Evolutionary conservation across 768 basidiomycete species (phyloP), one percentile per base, ranked within the genome.

Genomic region (Phanerodontia chrysosporium): DNA sequence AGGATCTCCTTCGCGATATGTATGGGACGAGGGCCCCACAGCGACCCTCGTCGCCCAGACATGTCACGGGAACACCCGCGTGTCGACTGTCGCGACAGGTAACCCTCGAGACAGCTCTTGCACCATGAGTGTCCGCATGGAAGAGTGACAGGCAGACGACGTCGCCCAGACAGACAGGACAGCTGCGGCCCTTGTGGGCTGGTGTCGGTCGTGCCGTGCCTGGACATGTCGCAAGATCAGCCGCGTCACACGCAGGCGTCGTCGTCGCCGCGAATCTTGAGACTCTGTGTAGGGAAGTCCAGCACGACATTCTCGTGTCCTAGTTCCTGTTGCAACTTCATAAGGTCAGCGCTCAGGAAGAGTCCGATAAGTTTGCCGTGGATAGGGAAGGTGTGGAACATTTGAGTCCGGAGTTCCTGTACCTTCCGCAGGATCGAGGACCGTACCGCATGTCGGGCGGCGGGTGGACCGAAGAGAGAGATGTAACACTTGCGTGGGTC

Each of bases 121-220:
- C 90, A 92, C 81, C 84, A 90, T 0, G 65, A 65, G 68, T 93
- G 90, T 1, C 86, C 83, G 62, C 90, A 93, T 10, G 67, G 69
- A 1, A 91, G 75, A 12, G 74, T 75, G 2, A 84, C 68, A 0
- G 86, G 85, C 0, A 76, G 69, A 0, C 72, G 0, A 79, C 78
- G 45, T 82, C 77, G 55, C 78, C 78, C 58, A 91, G 81, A 68
- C 90, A 93, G 2, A 90, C 84, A 0, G 90, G 90, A 64, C 90
- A 93, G 13, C 57, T 68, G 21, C 63, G 39, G 62, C 69, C 28
- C 49, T 46, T 24, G 32, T 62, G 14, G 45, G 59, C 42, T 25
- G 48, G 32, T 49, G 69, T 45, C 60, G 28, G 30, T 60, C 63
- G 48, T 73, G 65, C 18, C 73, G 72, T 22, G 71, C 68, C 45